Conservation (phyloP, 306 rosid genomes). For the Trifolium pratense region DNA sequence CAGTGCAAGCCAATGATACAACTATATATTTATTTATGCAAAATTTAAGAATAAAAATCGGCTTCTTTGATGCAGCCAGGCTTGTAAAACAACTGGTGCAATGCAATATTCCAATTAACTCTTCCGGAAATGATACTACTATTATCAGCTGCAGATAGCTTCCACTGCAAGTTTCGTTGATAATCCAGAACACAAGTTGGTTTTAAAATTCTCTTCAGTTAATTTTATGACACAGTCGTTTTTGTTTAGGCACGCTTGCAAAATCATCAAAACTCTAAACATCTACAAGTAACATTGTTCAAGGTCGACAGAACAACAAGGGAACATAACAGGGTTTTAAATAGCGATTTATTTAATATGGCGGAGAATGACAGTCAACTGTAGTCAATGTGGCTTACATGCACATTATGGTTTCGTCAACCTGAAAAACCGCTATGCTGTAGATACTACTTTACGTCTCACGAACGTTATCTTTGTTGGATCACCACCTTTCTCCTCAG, state of each 20-base stretch:
- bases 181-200: constrained; percentile 51
- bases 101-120: constrained; percentile 27
- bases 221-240: constrained; percentile 62
- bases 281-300: not conserved
- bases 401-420: not conserved
- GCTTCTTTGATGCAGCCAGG: constrained; percentile 36
- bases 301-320: too few relatives aligned
- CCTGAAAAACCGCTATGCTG: not conserved
- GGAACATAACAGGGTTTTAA: not conserved
- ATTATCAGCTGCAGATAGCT: constrained; percentile 65
- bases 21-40: constrained; percentile 14
- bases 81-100: constrained; percentile 31
- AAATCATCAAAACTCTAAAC: constrained; percentile 17
- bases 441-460: constrained; percentile 49
- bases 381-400: not conserved
- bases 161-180: constrained; percentile 82
- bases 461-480: constrained; percentile 64
- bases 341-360: too few relatives aligned
- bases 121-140: constrained; percentile 1
- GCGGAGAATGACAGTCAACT: not conserved
- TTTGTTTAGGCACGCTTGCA: constrained; percentile 75
- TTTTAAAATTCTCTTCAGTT: constrained; percentile 59
- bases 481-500: constrained; percentile 94
- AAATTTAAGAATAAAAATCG: constrained; percentile 13
- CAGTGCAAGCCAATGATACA: not conserved